A percentile compares a stretch with the other conserved stretches of the same genome.
These are phyloP conservation scores for Termitomyces sp. DNA, from an alignment of 768 basidiomycete genomes.

Conservation along the genomic window DNA sequence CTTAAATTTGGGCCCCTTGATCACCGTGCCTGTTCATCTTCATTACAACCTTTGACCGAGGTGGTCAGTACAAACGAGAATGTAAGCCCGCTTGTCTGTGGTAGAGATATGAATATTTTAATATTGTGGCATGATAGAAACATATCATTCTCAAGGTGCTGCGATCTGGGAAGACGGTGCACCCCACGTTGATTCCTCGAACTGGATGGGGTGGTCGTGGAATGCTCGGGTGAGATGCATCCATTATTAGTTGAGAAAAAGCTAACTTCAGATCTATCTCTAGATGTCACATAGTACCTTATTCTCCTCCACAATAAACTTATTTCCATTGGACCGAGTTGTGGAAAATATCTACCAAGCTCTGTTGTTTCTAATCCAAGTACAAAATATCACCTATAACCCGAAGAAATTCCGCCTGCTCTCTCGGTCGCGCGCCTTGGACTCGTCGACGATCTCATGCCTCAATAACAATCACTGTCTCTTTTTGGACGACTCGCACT, in stretches of 20 bases:
- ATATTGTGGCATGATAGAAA: constrained; percentile 33
- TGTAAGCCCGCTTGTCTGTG: constrained; percentile 36
- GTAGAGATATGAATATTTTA: background rate
- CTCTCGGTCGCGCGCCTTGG: background rate
- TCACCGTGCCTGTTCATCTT: constrained; percentile 40
- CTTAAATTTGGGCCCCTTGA: constrained; percentile 68
- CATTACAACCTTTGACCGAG: constrained; percentile 62
- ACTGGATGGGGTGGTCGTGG: constrained; percentile 87
- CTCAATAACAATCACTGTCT: background rate
- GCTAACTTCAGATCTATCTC: constrained; percentile 3
- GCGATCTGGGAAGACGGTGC: constrained; percentile 39
- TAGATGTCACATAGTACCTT: constrained; percentile 62
- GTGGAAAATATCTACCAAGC: background rate
- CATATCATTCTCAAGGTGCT: constrained; percentile 53
- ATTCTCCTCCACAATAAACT: constrained; percentile 20
- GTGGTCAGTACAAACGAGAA: constrained; percentile 78
- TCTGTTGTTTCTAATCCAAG: background rate
- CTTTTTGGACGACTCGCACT: background rate
- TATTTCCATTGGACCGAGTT: background rate
- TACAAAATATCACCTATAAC: background rate
- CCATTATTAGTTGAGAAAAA: background rate
- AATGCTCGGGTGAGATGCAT: constrained; percentile 60
- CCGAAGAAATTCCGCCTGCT: background rate
- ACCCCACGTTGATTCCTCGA: constrained; percentile 58
- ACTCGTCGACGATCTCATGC: background rate